Evolutionary conservation across 2,329 filamentous ascomycete genomes (phyloP), one percentile per base, ranked within the genome.

Genomic region (Beauveria sp.): DNA sequence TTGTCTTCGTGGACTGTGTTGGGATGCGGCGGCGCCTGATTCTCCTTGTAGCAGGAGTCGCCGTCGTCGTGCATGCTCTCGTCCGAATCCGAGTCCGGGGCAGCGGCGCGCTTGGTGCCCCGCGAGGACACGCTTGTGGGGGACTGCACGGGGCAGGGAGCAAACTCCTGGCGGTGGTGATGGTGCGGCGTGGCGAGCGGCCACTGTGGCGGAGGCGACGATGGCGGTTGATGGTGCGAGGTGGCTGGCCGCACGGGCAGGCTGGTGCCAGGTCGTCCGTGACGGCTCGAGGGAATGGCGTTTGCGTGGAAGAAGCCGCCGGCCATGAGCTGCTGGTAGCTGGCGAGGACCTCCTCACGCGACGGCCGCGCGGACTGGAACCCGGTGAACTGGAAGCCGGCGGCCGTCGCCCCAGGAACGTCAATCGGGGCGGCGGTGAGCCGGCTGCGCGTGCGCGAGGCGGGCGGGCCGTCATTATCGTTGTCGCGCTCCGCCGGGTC

Each of bases 291-390:
- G 63, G 81, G 79, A 63, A 84, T 84, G 57, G 82, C 82, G 64
- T 84, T 82, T 26, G 79, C 74, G 52, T 79, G 75, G 69, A 85
- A 85, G 77, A 85, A 85, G 62, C 83, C 83, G 6, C 77, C 77
- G 2, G 80, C 78, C 66, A 85, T 76, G 61, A 85, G 76, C 65
- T 81, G 73, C 64, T 83, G 79, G 70, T 85, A 85, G 67, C 76
- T 84, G 63, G 79, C 77, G 67, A 83, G 65, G 58, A 85, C 77
- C 61, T 85, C 81, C 56, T 85, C 83, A 65, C 67, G 68, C 37
- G 70, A 68, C 3, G 72, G 72, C 65, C 69, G 68, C 7, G 72
- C 70, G 16, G 61, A 58, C 20, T 64, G 60, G 22, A 47, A 62
- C 20, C 58, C 55, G 16, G 55, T 52, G 16, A 59, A 59, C 40